Percentiles rank a stretch among this genome's conserved stretches.
Conservation (phyloP, 139 green algal species). For the Chlamydomonas sp. region DNA sequence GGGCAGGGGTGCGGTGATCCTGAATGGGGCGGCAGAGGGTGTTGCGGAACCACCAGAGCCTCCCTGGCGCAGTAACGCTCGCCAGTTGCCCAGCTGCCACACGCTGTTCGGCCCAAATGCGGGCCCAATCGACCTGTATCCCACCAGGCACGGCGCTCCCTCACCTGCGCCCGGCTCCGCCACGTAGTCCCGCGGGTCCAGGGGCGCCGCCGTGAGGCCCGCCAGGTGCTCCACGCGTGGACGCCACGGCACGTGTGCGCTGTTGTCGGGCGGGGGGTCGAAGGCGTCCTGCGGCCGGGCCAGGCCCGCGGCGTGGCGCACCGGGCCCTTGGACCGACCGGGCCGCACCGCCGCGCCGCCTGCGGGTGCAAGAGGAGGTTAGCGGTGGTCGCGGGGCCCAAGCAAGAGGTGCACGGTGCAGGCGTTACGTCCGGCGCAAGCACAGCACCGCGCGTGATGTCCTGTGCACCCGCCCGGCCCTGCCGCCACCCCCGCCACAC, state of each 20-base stretch:
- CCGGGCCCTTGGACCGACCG: not conserved
- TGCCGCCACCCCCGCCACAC: not conserved
- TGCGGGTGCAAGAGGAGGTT: constrained; percentile 4
- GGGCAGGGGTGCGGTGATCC: not conserved
- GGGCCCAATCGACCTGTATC: not conserved
- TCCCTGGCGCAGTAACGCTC: not conserved
- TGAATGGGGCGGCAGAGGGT: not conserved
- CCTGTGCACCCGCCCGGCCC: not conserved
- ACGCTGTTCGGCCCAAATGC: not conserved
- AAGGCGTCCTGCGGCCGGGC: constrained; percentile 73
- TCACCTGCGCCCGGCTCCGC: not conserved
- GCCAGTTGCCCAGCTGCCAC: not conserved
- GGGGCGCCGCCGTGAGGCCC: constrained; percentile 18
- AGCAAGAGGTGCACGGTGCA: not conserved
- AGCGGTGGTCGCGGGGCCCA: not conserved
- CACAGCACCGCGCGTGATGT: not conserved
- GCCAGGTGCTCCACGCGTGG: constrained; percentile 45
- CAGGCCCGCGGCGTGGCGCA: constrained; percentile 29
- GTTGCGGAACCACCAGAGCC: not conserved
- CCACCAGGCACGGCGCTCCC: constrained; percentile 1
- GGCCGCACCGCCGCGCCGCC: not conserved
- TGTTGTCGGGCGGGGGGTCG: constrained; percentile 68
- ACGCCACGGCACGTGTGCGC: constrained; percentile 54
- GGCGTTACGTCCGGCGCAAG: not conserved
- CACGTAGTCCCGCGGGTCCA: not conserved